These are phyloP conservation scores for Paramecium sonneborni DNA, from an alignment of 73 alveolate genomes.

Conservation along the genomic window DNA sequence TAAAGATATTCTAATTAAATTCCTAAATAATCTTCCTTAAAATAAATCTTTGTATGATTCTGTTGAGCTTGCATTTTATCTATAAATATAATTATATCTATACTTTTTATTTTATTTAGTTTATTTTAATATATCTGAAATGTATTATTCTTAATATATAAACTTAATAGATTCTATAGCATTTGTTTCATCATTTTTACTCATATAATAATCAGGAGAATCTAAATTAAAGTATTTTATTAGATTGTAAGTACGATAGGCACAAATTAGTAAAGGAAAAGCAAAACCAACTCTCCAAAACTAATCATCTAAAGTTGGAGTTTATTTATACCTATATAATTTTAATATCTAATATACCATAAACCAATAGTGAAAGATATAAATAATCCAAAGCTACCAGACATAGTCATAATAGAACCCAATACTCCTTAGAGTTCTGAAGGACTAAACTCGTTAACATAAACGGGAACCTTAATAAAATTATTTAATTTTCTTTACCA, in stretches of 20 bases:
- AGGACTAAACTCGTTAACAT: neutral
- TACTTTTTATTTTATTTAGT: neutral
- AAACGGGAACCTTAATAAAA: neutral
- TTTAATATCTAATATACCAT: neutral
- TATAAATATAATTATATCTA: neutral
- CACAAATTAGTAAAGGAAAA: neutral
- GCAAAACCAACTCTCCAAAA: neutral
- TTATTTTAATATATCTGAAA: neutral
- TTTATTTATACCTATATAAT: neutral
- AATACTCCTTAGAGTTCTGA: neutral
- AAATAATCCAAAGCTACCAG: neutral
- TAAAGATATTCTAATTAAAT: too few relatives aligned
- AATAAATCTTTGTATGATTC: neutral
- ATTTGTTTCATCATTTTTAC: neutral
- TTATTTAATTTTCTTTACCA: neutral
- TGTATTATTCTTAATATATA: neutral
- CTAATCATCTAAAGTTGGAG: neutral
- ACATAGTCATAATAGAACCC: neutral
- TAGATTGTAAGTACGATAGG: neutral
- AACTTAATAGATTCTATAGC: too few relatives aligned
- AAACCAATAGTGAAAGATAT: neutral
- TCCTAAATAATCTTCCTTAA: neutral
- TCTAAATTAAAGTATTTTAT: neutral
- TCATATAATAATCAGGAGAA: neutral
- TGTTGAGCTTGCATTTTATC: neutral